Base-by-base conservation (phyloP, 192 early-diverging fungal genomes). In the Linnemannia elongata region DNA sequence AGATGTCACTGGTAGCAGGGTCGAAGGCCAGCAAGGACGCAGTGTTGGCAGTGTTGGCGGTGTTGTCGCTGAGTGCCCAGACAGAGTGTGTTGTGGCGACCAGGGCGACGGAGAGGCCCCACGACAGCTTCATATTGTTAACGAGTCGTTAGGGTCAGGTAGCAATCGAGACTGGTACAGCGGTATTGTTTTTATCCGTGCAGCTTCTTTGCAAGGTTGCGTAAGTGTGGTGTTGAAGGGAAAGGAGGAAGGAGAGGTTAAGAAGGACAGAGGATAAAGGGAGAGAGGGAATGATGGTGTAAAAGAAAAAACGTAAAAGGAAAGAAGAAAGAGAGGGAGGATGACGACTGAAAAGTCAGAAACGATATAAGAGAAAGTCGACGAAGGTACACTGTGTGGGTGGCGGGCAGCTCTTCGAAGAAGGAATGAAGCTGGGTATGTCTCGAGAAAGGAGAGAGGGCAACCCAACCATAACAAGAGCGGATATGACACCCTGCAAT, bases 11-110 rank as follows among this genome's bases (percentile, higher is more conserved):
- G 49, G 68, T 24, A 10, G 44, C 20, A 10, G 35, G 42, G 42
- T 83, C 70, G 10, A 83, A 44, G 12, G 69, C 30, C 24, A 35
- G 75, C 22, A 84, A 47, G 72, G 82, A 78, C 6, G 55, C 71
- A 17, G 41, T 35, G 47, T 39, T 63, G 15, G 44, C 71, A 6
- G 54, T 35, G 47, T 39, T 63, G 15, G 22, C 30, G 45, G 35
- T 73, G 33, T 15, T 41, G 33, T 45, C 44, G 3, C 30, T 12
- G n/a, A 55, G 22, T 41, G 76, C 76, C 24, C 60, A 54, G 18
- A 72, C 22, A 18, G 54, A 49, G 52, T 54, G 39, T 42, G 72
- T 38, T 35, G 77, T 42, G 82, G 45, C 82, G 20, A 83, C 57
- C 6, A 74, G 30, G 45, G 76, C 72, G 41, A 77, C 20, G 18